Evolutionary conservation across 108 stramenopile species (phyloP).

Genomic region (Cyclostephanos tholiformis): DNA sequence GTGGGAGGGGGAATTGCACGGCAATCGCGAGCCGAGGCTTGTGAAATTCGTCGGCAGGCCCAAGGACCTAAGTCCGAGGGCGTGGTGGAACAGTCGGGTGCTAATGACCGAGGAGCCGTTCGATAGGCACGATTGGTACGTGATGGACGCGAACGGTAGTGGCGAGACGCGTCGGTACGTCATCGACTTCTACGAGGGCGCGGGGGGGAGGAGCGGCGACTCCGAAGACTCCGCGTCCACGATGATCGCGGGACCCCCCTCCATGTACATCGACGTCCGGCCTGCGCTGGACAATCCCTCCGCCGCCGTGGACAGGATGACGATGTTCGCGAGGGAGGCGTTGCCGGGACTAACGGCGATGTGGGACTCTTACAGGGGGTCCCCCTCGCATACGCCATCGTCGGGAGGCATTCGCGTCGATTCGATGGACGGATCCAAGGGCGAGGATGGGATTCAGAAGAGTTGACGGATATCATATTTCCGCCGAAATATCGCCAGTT

Average conservation of each 20-base stretch:
- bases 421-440: neutral
- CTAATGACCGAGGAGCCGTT: constrained; percentile 86
- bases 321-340: constrained; percentile 62
- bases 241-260: constrained; percentile 37
- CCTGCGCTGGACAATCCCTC: constrained; percentile 85
- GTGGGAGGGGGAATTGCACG: constrained; percentile 70
- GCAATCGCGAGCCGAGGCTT: constrained; percentile 60
- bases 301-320: constrained; percentile 67
- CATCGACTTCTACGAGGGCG: constrained; percentile 93
- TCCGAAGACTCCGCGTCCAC: neutral
- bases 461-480: constrained; percentile 26
- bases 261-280: constrained; percentile 92
- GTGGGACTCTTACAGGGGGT: constrained; percentile 37
- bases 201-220: constrained; percentile 33
- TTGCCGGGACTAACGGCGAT: constrained; percentile 74
- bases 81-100: constrained; percentile 77
- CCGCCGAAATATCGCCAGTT: too few species aligned
- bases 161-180: constrained; percentile 86
- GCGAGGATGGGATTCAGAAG: constrained; percentile 22
- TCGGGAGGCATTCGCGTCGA: neutral
- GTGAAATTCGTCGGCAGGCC: constrained; percentile 92
- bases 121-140: constrained; percentile 98
- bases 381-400: neutral
- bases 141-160: constrained; percentile 54
- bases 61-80: constrained; percentile 88